A percentile compares a stretch with the other conserved stretches of the same genome.
phyloP scores from a whole-genome alignment of 352 stramenopile species.

The Pythium grandisporangium region DNA sequence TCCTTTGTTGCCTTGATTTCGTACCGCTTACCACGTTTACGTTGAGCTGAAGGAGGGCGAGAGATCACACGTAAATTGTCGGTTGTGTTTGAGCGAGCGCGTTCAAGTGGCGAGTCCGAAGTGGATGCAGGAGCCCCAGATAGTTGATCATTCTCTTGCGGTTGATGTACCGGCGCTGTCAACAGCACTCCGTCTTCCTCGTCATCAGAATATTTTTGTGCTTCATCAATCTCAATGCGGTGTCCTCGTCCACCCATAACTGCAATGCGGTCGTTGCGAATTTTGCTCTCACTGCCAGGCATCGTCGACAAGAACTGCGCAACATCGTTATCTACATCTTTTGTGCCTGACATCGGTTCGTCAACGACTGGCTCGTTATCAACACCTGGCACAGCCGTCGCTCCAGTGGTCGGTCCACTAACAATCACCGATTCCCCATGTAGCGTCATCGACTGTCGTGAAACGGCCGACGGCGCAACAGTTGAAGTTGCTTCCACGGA shows the following conservation, averaged over 20 bases:
- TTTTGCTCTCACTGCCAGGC: conserved; percentile 86
- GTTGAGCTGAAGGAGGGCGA: conserved; percentile 19
- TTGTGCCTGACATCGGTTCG: conserved; percentile 48
- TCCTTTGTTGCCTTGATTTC: conserved; percentile 80
- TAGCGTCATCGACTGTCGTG: no score
- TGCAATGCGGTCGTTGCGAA: conserved; percentile 86
- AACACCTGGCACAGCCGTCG: conserved; percentile 5
- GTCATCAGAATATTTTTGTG: conserved; percentile 23
- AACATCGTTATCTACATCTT: conserved; percentile 38
- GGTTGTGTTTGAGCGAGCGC: conserved; percentile 2
- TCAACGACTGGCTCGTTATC: conserved; percentile 18
- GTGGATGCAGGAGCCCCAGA: neutral
- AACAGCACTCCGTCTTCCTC: conserved; percentile 11
- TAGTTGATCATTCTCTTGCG: neutral
- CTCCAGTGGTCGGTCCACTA: conserved; percentile 21
- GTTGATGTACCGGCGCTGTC: neutral
- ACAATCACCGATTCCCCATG: no score
- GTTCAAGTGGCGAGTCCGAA: neutral
- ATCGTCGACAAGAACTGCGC: conserved; percentile 77
- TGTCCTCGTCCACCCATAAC: conserved; percentile 89
- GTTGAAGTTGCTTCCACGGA: neutral
- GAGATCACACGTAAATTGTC: neutral
- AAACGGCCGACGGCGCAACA: conserved; percentile 1
- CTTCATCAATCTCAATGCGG: conserved; percentile 73
- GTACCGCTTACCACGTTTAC: conserved; percentile 66